These are phyloP conservation scores for Diutina ranongensis DNA, from an alignment of 1,139 yeast species.

Conservation along the genomic window DNA sequence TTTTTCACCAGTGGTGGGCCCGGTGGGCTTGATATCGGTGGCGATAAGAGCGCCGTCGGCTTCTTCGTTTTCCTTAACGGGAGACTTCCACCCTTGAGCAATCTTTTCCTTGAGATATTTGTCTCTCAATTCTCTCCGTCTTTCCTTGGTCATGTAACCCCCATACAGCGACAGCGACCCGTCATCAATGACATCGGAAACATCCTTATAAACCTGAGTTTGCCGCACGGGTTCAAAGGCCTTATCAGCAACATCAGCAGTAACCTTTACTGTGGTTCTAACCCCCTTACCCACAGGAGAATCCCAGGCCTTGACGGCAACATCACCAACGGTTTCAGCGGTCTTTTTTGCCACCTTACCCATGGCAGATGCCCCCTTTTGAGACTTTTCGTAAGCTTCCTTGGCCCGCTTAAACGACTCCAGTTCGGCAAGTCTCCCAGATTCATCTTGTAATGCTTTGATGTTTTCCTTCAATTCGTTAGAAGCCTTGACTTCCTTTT, in stretches of 20 bases:
- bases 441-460: slow-evolving; percentile 91
- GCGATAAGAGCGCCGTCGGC: slow-evolving; percentile 80
- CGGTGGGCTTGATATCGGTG: slow-evolving; percentile 66
- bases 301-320: slow-evolving; percentile 92
- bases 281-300: slow-evolving; percentile 87
- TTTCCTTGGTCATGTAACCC: slow-evolving; percentile 81
- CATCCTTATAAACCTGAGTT: slow-evolving; percentile 82
- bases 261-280: slow-evolving; percentile 63
- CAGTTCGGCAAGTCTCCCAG: slow-evolving; percentile 88
- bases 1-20: slow-evolving; percentile 59
- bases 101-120: slow-evolving; percentile 38
- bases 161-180: slow-evolving; percentile 86
- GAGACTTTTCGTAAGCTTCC: slow-evolving; percentile 85
- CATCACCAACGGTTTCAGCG: slow-evolving; percentile 88
- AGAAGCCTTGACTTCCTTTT: slow-evolving; percentile 81
- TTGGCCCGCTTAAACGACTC: slow-evolving; percentile 90
- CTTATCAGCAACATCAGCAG: slow-evolving; percentile 77
- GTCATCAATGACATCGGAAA: slow-evolving; percentile 82
- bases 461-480: slow-evolving; percentile 85
- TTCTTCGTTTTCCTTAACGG: slow-evolving; percentile 69
- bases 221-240: slow-evolving; percentile 91
- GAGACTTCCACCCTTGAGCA: slow-evolving; percentile 18
- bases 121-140: slow-evolving; percentile 66
- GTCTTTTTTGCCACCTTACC: slow-evolving; percentile 80
- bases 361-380: slow-evolving; percentile 68